Evolutionary conservation across 2,329 filamentous ascomycete genomes (phyloP), one percentile per base, ranked within the genome.

Genomic region (Xylariaceae sp.): DNA sequence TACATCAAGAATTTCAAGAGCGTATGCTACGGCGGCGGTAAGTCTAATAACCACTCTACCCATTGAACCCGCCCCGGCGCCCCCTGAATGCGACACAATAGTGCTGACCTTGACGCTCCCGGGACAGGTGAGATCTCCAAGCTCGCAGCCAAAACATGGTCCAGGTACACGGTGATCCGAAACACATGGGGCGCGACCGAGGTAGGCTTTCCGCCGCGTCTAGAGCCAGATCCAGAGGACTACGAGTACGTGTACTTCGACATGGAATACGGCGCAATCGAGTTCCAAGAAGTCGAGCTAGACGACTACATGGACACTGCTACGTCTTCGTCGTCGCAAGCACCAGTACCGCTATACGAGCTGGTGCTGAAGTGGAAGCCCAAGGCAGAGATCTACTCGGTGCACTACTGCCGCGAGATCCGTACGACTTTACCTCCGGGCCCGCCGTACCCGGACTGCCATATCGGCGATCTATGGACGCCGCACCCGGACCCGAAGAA

Each of bases 401-500:
- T 42, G 26, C 56, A 57, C 53, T 61, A 58, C 27, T 55, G 52
- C 35, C 58, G 54, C 30, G 32, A 59, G 32, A 46, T 40, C 26
- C 55, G 59, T 31, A 58, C 44, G 4, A 47, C 34, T 3, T 19
- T 19, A 19, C 19, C 19, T 19, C 19, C 19, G 19, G 42, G 41
- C 3, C 54, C 55, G 46, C 44, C 9, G 39, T 45, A 8, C 53
- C 52, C 19, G 34, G 47, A 27, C 56, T 58, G 31, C 60, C 58
- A 3, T 50, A 49, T 19, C 56, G 59, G 58, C 6, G 61, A 64
- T 30, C 58, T 64, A 12, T 64, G 62, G 62, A 56, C 57, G 19
- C 61, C 60, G 6, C 62, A 64, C 29, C 60, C 61, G 11, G 60
- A 64, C 37, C 60, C 60, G 7, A 51, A 46, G 6, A 61, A 61